Evolutionary conservation across 768 basidiomycete species (phyloP).

Genomic region (Favolaschia claudopus): DNA sequence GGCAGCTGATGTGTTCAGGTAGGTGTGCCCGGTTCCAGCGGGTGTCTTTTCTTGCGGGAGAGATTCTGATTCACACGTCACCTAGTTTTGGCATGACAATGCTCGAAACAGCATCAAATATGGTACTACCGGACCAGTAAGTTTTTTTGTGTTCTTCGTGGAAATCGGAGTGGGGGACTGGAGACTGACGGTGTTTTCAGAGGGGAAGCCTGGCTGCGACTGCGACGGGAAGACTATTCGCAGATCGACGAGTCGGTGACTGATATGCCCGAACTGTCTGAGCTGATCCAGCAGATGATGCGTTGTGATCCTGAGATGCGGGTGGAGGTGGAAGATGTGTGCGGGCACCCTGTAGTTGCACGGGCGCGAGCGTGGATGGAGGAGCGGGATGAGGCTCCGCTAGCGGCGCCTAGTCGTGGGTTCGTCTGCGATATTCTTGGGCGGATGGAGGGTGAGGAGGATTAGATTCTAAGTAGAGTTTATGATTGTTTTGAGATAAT

Average conservation of each 20-base stretch:
- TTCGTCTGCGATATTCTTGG: slow-evolving; percentile 18
- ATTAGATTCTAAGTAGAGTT: slow-evolving; percentile 13
- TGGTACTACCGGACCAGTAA: slow-evolving; percentile 96
- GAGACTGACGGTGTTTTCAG: slow-evolving; percentile 49
- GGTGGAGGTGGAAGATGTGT: slow-evolving; percentile 62
- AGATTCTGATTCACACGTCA: slow-evolving; percentile 53
- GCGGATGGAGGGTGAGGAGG: slow-evolving; percentile 13
- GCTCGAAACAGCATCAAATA: slow-evolving; percentile 94
- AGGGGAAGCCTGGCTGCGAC: slow-evolving; percentile 93
- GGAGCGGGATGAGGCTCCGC: slow-evolving; percentile 46
- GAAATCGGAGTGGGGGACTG: slow-evolving; percentile 32
- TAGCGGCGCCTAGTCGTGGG: slow-evolving; percentile 68
- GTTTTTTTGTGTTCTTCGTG: slow-evolving; percentile 44
- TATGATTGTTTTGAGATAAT: slow-evolving; percentile 22
- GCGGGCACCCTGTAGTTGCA: slow-evolving; percentile 66
- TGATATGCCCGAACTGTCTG: slow-evolving; percentile 69
- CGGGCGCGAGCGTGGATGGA: slow-evolving; percentile 75
- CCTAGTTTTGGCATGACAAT: slow-evolving; percentile 92
- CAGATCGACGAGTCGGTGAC: slow-evolving; percentile 82
- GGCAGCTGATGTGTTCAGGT: slow-evolving; percentile 98
- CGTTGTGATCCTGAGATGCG: slow-evolving; percentile 70
- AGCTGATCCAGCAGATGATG: slow-evolving; percentile 81
- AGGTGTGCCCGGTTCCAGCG: slow-evolving; percentile 49
- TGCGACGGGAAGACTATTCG: slow-evolving; percentile 90
- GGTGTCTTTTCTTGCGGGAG: slow-evolving; percentile 28